Conservation (phyloP, 2,329 filamentous ascomycete species). For the Boeremia exigua region DNA sequence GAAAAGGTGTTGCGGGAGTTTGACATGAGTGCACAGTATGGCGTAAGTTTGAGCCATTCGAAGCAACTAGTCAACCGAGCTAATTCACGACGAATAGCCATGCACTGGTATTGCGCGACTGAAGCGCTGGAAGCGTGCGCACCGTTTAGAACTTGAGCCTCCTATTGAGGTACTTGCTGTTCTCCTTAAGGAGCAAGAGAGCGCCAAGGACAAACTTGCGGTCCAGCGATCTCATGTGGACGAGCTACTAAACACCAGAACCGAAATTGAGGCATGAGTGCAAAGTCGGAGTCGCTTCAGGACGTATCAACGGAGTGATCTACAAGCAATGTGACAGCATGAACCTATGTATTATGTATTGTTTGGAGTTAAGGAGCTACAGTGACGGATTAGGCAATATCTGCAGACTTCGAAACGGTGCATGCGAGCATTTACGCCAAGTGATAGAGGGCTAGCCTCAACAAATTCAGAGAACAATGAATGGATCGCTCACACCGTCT, state of each 20-base stretch:
- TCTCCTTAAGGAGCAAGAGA: conserved; percentile 71
- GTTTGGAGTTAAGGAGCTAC: conserved; percentile 23
- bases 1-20: conserved; percentile 93
- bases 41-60: conserved; percentile 64
- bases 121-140: conserved; percentile 87
- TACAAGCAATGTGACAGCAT: not conserved
- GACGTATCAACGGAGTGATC: not conserved
- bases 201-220: conserved; percentile 54
- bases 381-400: conserved; percentile 9
- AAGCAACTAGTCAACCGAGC: not conserved
- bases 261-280: conserved; percentile 45
- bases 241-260: conserved; percentile 61
- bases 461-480: conserved; percentile 6
- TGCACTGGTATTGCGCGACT: conserved; percentile 83
- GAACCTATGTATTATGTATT: conserved; percentile 2
- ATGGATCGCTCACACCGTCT: conserved; percentile 5
- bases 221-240: conserved; percentile 77
- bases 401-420: not conserved
- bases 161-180: conserved; percentile 91
- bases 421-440: not conserved
- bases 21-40: conserved; percentile 89
- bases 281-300: not conserved
- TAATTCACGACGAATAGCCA: conserved; percentile 63
- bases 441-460: not conserved
- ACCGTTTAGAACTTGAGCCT: conserved; percentile 81